These are phyloP conservation scores for Colletotrichum liaoningense DNA, from an alignment of 2,329 filamentous ascomycete genomes.

Conservation along the genomic window DNA sequence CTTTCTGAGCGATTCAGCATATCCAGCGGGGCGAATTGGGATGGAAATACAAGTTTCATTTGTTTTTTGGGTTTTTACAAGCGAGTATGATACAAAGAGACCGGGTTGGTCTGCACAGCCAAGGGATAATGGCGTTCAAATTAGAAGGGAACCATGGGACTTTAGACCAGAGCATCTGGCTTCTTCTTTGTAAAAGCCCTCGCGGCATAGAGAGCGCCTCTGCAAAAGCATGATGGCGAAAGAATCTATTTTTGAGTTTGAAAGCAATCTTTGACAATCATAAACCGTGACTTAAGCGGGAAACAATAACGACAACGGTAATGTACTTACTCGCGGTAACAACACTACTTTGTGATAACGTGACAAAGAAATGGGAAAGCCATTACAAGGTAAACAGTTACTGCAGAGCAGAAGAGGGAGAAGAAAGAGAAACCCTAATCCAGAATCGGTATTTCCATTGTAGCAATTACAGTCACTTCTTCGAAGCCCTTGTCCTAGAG, in stretches of 20 bases:
- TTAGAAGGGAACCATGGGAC: background rate
- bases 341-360: background rate
- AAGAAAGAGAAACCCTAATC: background rate
- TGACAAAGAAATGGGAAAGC: too few relatives aligned
- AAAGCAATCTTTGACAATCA: background rate
- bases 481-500: too few relatives aligned
- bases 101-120: background rate
- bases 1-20: background rate
- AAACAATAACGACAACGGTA: background rate
- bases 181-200: background rate
- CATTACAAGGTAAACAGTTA: too few relatives aligned
- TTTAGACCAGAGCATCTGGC: background rate
- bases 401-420: background rate
- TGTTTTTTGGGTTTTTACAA: background rate
- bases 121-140: background rate
- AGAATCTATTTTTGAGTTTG: background rate
- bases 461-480: background rate
- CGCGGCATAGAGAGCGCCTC: too few relatives aligned
- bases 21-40: background rate
- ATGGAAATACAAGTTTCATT: background rate
- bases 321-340: background rate
- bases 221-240: background rate
- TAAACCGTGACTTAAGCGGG: background rate
- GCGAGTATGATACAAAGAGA: background rate
- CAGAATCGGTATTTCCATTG: background rate